Percentiles rank a stretch among this genome's conserved stretches.
phyloP scores from a whole-genome alignment of 495 filamentous ascomycete species.

The Penicillium lividum region DNA sequence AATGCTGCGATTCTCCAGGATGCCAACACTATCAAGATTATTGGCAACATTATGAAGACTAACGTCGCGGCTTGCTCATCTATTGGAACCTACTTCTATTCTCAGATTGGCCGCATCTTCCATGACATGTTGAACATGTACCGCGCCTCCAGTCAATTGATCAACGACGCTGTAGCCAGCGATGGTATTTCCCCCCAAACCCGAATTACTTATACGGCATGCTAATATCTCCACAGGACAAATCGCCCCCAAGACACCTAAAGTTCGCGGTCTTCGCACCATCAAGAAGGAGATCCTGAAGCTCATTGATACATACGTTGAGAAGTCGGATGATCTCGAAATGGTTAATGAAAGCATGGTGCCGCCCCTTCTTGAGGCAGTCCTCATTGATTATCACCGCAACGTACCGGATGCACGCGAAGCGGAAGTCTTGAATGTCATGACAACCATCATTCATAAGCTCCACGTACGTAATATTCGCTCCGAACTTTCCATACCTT shows the following conservation, averaged over 20 bases:
- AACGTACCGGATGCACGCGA: conserved; percentile 97
- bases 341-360: conserved; percentile 92
- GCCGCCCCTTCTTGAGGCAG: conserved; percentile 92
- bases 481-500: neutral
- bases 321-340: conserved; percentile 94
- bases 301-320: conserved; percentile 94
- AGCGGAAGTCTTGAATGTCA: conserved; percentile 93
- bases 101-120: conserved; percentile 97
- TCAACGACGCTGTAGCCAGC: conserved; percentile 83
- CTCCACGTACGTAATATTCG: conserved; percentile 77
- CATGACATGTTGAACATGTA: conserved; percentile 99
- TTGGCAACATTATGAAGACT: conserved; percentile 99
- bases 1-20: conserved; percentile 84
- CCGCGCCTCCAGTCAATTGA: conserved; percentile 89
- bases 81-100: conserved; percentile 95
- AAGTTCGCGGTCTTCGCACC: conserved; percentile 89
- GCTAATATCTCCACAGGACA: conserved; percentile 58
- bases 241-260: conserved; percentile 96
- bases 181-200: conserved; percentile 63
- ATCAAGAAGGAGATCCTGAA: conserved; percentile 99
- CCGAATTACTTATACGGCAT: neutral
- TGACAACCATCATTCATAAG: conserved; percentile 96
- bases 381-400: conserved; percentile 92
- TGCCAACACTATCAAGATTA: conserved; percentile 91
- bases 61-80: conserved; percentile 97